A percentile compares a stretch with the other conserved stretches of the same genome.
Conservation (phyloP, 106 monocot species). For the Dioscorea zingiberensis region DNA sequence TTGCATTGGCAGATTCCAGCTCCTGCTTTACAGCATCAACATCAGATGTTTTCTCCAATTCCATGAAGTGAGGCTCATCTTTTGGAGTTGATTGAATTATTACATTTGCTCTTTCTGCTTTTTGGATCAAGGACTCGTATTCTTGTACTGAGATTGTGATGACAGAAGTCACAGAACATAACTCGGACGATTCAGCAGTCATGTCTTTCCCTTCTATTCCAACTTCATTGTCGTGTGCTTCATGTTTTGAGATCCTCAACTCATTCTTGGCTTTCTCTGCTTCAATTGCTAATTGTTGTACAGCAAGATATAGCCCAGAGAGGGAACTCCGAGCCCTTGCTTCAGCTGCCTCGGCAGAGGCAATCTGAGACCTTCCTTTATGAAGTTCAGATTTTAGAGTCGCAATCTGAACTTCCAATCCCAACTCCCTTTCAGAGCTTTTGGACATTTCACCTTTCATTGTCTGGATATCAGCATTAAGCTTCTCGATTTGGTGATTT, state of each 20-base stretch:
- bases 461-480: constrained; percentile 12
- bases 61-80: not conserved
- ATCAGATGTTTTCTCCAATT: not conserved
- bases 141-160: constrained; percentile 25
- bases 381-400: constrained; percentile 23
- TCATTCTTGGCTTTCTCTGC: constrained; percentile 16
- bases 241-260: not conserved
- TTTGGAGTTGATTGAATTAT: not conserved
- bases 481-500: constrained; percentile 4
- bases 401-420: constrained; percentile 13
- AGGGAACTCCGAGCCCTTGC: constrained; percentile 11
- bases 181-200: not conserved
- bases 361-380: constrained; percentile 3
- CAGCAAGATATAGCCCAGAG: constrained; percentile 13
- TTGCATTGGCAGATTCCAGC: constrained; percentile 17
- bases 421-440: constrained; percentile 19
- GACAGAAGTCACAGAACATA: constrained; percentile 8
- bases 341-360: constrained; percentile 20
- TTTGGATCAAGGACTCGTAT: constrained; percentile 7
- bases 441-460: constrained; percentile 5
- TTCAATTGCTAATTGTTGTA: constrained; percentile 19
- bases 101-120: constrained; percentile 2
- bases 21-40: constrained; percentile 9
- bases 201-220: not conserved
- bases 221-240: not conserved